phyloP scores from a whole-genome alignment of 352 stramenopile species.

The Chrysophaeum taylorii region DNA sequence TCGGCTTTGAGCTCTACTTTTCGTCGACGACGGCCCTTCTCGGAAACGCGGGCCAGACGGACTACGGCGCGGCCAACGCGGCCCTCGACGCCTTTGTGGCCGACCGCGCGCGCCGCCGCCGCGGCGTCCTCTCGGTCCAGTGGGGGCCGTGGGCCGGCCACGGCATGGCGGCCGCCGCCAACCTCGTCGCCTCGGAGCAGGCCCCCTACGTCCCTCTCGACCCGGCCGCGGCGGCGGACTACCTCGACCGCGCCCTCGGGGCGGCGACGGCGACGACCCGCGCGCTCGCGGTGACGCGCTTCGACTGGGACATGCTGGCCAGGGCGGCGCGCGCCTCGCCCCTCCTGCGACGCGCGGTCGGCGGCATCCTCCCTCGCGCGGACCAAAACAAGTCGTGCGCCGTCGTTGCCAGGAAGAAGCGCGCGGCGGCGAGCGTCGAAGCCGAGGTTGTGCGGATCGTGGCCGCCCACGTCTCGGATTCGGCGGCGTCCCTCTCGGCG shows the following conservation, averaged over 20 bases:
- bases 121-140: conserved; percentile 1
- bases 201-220: background rate
- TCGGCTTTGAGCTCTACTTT: conserved; percentile 15
- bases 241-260: background rate
- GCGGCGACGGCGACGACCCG: background rate
- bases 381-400: background rate
- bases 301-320: conserved; percentile 3
- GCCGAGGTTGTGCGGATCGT: background rate
- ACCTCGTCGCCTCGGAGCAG: background rate
- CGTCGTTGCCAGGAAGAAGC: background rate
- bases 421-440: background rate
- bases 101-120: background rate
- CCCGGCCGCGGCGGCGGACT: background rate
- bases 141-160: conserved; percentile 23
- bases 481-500: background rate
- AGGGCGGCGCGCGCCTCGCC: background rate
- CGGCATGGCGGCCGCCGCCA: conserved; percentile 14
- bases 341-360: background rate
- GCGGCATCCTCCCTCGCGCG: background rate
- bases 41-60: conserved; percentile 18
- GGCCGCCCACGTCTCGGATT: background rate
- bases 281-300: background rate
- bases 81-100: conserved; percentile 12
- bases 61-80: conserved; percentile 21
- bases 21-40: conserved; percentile 15